phyloP scores from a whole-genome alignment of 495 filamentous ascomycete species.

The Melanomma pulvis-pyrius region DNA sequence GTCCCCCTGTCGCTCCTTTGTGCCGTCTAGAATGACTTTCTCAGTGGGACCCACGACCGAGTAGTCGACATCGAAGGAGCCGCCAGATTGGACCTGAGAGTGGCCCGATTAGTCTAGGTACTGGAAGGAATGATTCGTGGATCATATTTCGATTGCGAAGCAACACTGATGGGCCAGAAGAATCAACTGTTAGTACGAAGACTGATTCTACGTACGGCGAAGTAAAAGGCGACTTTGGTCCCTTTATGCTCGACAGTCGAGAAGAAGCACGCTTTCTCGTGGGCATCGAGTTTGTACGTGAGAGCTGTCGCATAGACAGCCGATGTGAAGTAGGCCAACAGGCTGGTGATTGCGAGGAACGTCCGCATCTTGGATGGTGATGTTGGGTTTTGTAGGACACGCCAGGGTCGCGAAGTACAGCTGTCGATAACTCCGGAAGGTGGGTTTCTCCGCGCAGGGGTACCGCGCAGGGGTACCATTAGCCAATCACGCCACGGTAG shows the following conservation, averaged over 20 bases:
- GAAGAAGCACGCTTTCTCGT: constrained; percentile 97
- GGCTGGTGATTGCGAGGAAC: constrained; percentile 46
- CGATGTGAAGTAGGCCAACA: constrained; percentile 68
- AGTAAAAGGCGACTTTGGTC: constrained; percentile 96
- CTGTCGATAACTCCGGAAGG: constrained; percentile 10
- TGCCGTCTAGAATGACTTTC: constrained; percentile 81
- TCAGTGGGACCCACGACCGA: constrained; percentile 79
- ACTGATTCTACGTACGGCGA: constrained; percentile 70
- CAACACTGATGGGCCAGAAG: background rate
- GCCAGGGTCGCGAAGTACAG: constrained; percentile 10
- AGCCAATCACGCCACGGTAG: constrained; percentile 1
- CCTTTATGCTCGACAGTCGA: constrained; percentile 71
- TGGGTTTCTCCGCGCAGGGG: too few species aligned
- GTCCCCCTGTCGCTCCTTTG: constrained; percentile 94
- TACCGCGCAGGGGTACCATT: background rate
- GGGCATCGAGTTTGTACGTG: constrained; percentile 86
- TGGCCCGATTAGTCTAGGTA: background rate
- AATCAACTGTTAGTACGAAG: background rate
- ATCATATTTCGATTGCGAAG: background rate
- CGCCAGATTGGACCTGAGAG: constrained; percentile 88
- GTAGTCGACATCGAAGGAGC: constrained; percentile 96
- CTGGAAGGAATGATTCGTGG: background rate
- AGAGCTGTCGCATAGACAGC: constrained; percentile 76
- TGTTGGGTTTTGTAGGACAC: constrained; percentile 2
- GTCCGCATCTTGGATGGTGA: constrained; percentile 37